Evolutionary conservation across 805 yeast species (phyloP).

Genomic region (Sugiyamaella valdiviana): DNA sequence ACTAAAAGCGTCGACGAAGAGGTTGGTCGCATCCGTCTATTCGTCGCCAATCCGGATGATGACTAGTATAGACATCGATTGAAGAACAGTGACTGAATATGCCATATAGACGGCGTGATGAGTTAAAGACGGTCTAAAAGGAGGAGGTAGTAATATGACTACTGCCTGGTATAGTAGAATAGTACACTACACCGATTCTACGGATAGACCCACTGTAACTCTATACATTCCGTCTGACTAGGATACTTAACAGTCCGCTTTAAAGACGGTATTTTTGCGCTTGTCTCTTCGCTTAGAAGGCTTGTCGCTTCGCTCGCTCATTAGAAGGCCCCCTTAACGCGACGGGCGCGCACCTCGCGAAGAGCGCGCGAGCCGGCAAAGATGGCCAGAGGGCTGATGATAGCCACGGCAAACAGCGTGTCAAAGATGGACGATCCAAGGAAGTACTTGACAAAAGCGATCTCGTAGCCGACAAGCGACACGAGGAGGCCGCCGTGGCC

Average conservation of each 20-base stretch:
- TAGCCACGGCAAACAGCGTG: constrained; percentile 43
- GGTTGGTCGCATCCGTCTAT: constrained; percentile 31
- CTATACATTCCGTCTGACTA: too few relatives aligned
- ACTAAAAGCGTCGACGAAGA: constrained; percentile 30
- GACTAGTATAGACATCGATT: too few relatives aligned
- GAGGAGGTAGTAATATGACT: not conserved
- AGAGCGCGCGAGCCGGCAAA: constrained; percentile 63
- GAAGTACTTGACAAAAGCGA: constrained; percentile 51
- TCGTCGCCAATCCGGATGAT: constrained; percentile 37
- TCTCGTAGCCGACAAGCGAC: constrained; percentile 47
- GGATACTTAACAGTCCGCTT: too few relatives aligned
- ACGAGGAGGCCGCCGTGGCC: constrained; percentile 41
- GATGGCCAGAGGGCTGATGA: constrained; percentile 49
- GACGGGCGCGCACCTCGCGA: constrained; percentile 35
- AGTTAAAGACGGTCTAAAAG: too few relatives aligned
- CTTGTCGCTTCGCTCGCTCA: constrained; percentile 1
- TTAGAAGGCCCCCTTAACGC: constrained; percentile 20
- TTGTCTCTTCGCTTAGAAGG: not conserved
- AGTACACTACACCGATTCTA: too few relatives aligned
- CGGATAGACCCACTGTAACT: too few relatives aligned
- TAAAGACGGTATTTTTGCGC: too few relatives aligned
- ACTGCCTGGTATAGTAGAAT: too few relatives aligned
- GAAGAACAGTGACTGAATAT: too few relatives aligned
- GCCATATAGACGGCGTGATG: too few relatives aligned
- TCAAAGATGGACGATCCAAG: constrained; percentile 54